These are phyloP conservation scores for Wickerhamomyces alni DNA, from an alignment of 805 yeast species.

Conservation along the genomic window DNA sequence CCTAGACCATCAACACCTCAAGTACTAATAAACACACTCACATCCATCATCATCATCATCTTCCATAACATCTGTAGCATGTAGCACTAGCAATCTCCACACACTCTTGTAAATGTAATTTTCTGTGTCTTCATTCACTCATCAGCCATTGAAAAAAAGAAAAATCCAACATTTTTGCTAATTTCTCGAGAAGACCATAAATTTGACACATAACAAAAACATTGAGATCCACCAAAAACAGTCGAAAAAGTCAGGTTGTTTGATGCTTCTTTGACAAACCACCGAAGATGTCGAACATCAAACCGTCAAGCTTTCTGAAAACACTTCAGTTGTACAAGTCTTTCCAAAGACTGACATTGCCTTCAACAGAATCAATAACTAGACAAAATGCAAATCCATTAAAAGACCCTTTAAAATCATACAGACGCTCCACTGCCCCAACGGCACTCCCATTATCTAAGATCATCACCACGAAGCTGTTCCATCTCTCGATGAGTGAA, in stretches of 20 bases:
- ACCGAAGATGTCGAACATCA: conserved; percentile 1
- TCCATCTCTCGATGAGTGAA: conserved; percentile 50
- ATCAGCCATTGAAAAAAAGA: no score
- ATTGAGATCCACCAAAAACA: not conserved
- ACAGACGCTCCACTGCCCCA: conserved; percentile 57
- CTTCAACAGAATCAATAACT: not conserved
- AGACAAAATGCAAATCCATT: not conserved
- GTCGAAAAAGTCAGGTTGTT: no score
- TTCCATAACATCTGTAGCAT: no score
- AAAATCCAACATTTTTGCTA: no score
- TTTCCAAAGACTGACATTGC: not conserved
- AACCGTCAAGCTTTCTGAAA: not conserved
- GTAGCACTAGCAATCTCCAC: no score
- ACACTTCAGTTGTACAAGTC: not conserved
- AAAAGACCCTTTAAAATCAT: conserved; percentile 13
- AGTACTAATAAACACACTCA: no score
- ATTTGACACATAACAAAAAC: not conserved
- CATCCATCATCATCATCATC: no score
- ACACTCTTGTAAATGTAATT: no score
- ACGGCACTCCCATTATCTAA: conserved; percentile 57
- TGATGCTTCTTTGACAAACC: not conserved
- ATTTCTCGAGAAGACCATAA: not conserved
- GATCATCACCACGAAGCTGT: conserved; percentile 39
- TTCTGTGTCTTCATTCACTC: no score
- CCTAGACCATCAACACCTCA: no score